Evolutionary conservation across 768 basidiomycete species (phyloP), one percentile per base, ranked within the genome.

Genomic region (Tephrocybe rancida): DNA sequence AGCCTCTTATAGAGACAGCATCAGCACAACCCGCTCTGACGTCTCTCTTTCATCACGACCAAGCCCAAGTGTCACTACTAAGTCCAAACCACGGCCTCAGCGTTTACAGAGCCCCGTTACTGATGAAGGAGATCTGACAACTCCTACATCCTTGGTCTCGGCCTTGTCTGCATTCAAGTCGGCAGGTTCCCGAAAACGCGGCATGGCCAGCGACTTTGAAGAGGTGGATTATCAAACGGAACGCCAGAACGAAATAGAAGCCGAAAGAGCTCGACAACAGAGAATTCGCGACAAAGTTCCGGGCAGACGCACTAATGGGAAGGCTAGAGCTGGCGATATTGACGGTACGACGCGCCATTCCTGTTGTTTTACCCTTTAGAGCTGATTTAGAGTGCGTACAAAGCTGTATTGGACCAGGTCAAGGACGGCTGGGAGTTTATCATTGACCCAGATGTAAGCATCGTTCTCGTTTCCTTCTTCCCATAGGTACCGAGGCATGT

Each of bases 371-470:
- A 42, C 58, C 29, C 22, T 43, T 35, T 42, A 19, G 25, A 47
- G n/a, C 41, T 27, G 22, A 45, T 49, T 48, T 50, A 24, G 44
- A 50, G n/a, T 14, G 26, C 47, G 41, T 42, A 18, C 50, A 1
- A 58, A 95, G 92, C 90, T 57, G 81, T 96, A 13, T 71, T 97
- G 56, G 86, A 92, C 58, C 85, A 92, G 68, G 90, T 97, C 59
- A 86, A 82, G 64, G 87, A 90, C 59, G 92, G 89, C 50, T 97
- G 94, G 94, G 90, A 91, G 61, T 88, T 92, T 63, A 86, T 94
- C 27, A 84, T 87, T 50, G 83, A 92, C 56, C 81, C 88, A 32
- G 88, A 92, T 68, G 92, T 92, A 68, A 73, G 82, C 37, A 50
- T 10, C 27, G 43, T 39, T 44, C 37, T 41, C 48, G 19, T 24